phyloP scores from a whole-genome alignment of 1,139 yeast genomes.

The Protomyces gravidus region DNA sequence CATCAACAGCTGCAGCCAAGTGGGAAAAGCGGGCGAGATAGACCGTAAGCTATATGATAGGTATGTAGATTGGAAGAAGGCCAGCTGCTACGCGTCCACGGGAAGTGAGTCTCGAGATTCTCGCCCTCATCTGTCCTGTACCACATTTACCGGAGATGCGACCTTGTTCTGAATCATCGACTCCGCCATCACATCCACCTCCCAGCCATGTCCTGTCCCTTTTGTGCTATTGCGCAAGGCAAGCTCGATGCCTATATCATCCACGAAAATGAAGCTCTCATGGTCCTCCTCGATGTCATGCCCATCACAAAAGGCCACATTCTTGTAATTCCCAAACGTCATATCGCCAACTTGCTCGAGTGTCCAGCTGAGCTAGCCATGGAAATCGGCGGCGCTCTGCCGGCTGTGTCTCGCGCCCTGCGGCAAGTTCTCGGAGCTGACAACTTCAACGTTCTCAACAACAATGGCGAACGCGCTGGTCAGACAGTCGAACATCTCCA shows the following conservation, averaged over 20 bases:
- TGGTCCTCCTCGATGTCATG: conserved; percentile 19
- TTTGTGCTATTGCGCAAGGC: conserved; percentile 16
- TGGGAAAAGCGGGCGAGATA: too few relatives aligned
- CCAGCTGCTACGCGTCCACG: too few relatives aligned
- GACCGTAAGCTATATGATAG: too few relatives aligned
- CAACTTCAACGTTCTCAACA: conserved; percentile 81
- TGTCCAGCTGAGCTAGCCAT: conserved; percentile 72
- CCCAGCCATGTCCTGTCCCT: conserved; percentile 15
- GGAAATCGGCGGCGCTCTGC: conserved; percentile 66
- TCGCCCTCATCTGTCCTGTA: too few relatives aligned
- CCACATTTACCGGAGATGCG: too few relatives aligned
- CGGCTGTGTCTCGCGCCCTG: conserved; percentile 70
- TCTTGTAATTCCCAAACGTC: conserved; percentile 47
- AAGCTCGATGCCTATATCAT: conserved; percentile 7
- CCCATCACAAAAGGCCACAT: conserved; percentile 23
- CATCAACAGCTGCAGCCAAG: too few relatives aligned
- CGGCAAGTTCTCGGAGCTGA: conserved; percentile 63
- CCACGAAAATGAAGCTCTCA: conserved; percentile 7
- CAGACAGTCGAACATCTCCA: conserved; percentile 91
- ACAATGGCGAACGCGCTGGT: conserved; percentile 90
- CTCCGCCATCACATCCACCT: too few relatives aligned
- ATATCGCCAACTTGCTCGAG: conserved; percentile 86
- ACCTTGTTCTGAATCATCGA: too few relatives aligned
- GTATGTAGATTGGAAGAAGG: too few relatives aligned
- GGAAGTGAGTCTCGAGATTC: too few relatives aligned